These are phyloP conservation scores for Hsuehochloa calcarea DNA, from an alignment of 176 grass and related monocot genomes.

Conservation along the genomic window DNA sequence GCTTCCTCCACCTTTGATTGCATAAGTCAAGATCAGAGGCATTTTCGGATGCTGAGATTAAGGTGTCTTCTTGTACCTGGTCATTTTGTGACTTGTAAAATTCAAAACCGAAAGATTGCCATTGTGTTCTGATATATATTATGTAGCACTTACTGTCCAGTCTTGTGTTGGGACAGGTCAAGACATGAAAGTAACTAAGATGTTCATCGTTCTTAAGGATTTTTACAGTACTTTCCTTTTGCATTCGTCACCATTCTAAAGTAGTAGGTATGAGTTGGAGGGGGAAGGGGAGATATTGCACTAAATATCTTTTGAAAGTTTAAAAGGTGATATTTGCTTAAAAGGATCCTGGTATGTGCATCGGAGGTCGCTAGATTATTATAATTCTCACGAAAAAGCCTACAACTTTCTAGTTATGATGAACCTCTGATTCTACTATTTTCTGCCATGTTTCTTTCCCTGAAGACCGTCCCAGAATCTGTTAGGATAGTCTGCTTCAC, in stretches of 20 bases:
- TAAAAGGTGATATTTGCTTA: neutral
- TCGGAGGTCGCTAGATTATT: neutral
- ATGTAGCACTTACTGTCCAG: neutral
- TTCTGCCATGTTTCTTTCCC: no score
- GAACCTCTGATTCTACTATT: no score
- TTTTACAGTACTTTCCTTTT: neutral
- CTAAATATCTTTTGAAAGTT: neutral
- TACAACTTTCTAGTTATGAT: no score
- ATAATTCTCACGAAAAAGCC: no score
- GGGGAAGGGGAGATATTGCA: neutral
- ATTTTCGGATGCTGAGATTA: constrained; percentile 82
- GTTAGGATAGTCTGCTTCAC: no score
- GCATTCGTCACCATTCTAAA: neutral
- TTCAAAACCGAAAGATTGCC: neutral
- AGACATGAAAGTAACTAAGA: neutral
- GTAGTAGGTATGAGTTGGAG: neutral
- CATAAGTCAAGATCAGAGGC: constrained; percentile 55
- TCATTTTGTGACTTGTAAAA: constrained; percentile 14
- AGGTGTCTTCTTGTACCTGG: constrained; percentile 47
- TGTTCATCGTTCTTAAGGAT: neutral
- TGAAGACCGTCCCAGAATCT: no score
- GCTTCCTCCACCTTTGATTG: neutral
- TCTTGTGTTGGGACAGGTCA: neutral
- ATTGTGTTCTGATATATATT: neutral
- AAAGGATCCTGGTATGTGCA: neutral